These are phyloP conservation scores for Fusarium pininemorale DNA, from an alignment of 2,329 filamentous ascomycete species.

Conservation along the genomic window DNA sequence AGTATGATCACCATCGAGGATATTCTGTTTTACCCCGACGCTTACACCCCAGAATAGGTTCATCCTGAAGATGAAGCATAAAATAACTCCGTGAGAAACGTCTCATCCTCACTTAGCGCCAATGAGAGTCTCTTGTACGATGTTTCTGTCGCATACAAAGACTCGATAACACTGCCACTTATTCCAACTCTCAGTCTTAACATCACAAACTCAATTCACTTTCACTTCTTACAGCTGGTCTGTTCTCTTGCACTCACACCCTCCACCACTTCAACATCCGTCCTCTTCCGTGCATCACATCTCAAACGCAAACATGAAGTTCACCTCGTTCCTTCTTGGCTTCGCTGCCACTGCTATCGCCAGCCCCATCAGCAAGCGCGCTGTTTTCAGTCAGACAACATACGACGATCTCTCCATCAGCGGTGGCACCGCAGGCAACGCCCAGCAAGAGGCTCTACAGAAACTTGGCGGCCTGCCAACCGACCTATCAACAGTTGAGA, in stretches of 20 bases:
- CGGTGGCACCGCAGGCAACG: slow-evolving; percentile 56
- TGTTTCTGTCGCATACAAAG: background rate
- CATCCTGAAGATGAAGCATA: background rate
- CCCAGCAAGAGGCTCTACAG: slow-evolving; percentile 53
- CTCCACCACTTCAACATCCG: background rate
- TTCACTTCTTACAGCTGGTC: background rate
- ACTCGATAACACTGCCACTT: background rate
- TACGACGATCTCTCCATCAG: slow-evolving; percentile 60
- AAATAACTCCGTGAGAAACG: background rate
- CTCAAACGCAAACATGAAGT: slow-evolving; percentile 45
- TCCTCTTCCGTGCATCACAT: background rate
- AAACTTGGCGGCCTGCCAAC: slow-evolving; percentile 50
- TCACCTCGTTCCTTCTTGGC: slow-evolving; percentile 44
- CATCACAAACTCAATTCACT: background rate
- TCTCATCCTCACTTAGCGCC: background rate
- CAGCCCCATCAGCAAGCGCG: slow-evolving; percentile 42
- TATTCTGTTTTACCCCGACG: background rate
- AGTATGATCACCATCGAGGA: background rate
- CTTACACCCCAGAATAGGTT: background rate
- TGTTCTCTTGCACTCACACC: background rate
- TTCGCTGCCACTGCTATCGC: slow-evolving; percentile 43
- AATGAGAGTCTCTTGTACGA: accelerated
- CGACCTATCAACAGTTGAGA: slow-evolving; percentile 55
- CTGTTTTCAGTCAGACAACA: slow-evolving; percentile 47
- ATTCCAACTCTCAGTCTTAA: background rate